A percentile compares a stretch with the other conserved stretches of the same genome.
phyloP scores from a whole-genome alignment of 2,329 filamentous ascomycete species.

The Cladophialophora bantiana region DNA sequence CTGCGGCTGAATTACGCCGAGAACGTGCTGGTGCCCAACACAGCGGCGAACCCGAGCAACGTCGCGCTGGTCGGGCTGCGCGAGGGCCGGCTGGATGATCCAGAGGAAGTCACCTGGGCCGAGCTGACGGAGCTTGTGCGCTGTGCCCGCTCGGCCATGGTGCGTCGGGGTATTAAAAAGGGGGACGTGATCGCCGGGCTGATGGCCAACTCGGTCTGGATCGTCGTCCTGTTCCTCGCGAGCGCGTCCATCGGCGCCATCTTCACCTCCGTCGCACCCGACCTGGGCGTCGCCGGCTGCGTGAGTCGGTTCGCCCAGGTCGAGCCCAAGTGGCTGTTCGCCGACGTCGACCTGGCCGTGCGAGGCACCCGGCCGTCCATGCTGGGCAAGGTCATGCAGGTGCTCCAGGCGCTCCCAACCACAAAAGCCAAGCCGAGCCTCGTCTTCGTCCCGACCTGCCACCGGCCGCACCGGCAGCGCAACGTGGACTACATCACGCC shows the following conservation, averaged over 20 bases:
- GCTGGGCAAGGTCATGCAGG: conserved; percentile 72
- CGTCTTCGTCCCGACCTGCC: conserved; percentile 34
- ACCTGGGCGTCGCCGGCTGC: conserved; percentile 50
- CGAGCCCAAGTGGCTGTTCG: conserved; percentile 50
- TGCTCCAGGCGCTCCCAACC: conserved; percentile 65
- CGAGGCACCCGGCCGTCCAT: conserved; percentile 81
- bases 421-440: conserved; percentile 25
- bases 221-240: conserved; percentile 52
- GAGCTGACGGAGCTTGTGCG: conserved; percentile 50
- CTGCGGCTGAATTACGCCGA: conserved; percentile 51
- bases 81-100: conserved; percentile 47
- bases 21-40: conserved; percentile 47
- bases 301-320: conserved; percentile 51
- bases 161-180: conserved; percentile 47
- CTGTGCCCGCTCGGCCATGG: conserved; percentile 48
- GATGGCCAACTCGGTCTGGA: conserved; percentile 53
- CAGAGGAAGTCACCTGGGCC: conserved; percentile 48
- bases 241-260: conserved; percentile 53
- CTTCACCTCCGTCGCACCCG: conserved; percentile 55
- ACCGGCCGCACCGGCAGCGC: conserved; percentile 27
- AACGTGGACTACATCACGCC: conserved; percentile 26
- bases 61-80: conserved; percentile 51
- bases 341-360: conserved; percentile 68
- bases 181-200: conserved; percentile 51
- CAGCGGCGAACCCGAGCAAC: conserved; percentile 45